Evolutionary conservation across 352 stramenopile species (phyloP).

Genomic region (Phytopythium ostracodes): DNA sequence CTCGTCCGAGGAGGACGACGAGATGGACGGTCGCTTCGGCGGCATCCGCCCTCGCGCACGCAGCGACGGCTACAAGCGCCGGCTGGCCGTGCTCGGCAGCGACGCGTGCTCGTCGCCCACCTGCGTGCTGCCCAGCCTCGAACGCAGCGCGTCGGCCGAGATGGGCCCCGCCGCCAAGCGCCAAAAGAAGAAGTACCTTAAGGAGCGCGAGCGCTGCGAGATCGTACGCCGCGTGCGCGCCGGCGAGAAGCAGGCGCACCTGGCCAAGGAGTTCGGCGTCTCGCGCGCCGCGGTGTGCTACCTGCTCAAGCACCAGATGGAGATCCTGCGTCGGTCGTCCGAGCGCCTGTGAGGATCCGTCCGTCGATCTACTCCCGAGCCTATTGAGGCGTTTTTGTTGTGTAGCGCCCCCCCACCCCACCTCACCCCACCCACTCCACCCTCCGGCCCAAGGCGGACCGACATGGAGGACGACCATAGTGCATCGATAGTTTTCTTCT

Average conservation of each 20-base stretch:
- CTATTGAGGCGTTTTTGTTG: not conserved
- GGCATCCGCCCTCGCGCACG: conserved; percentile 8
- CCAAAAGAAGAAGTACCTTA: conserved; percentile 68
- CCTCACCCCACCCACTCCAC: too few species aligned
- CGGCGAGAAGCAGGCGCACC: conserved; percentile 55
- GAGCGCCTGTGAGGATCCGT: conserved; percentile 20
- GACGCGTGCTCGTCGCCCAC: conserved; percentile 8
- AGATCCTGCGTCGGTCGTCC: conserved; percentile 49
- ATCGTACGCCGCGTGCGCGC: conserved; percentile 55
- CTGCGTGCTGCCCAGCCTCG: not conserved
- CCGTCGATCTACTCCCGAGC: not conserved
- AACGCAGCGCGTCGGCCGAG: conserved; percentile 6
- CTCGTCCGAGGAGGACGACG: conserved; percentile 28
- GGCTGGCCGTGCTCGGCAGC: conserved; percentile 18
- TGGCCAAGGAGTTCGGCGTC: conserved; percentile 65
- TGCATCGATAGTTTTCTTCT: not conserved
- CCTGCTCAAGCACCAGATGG: conserved; percentile 56
- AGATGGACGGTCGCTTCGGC: conserved; percentile 2
- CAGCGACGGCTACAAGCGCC: conserved; percentile 18
- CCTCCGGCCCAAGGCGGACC: too few species aligned
- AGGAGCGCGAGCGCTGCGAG: conserved; percentile 56
- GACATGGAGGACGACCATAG: not conserved
- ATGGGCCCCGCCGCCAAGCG: conserved; percentile 23
- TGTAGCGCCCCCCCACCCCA: not conserved
- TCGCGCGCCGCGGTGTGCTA: conserved; percentile 62